These are phyloP conservation scores for Phanerochaete sordida DNA, from an alignment of 768 basidiomycete genomes.

Conservation along the genomic window DNA sequence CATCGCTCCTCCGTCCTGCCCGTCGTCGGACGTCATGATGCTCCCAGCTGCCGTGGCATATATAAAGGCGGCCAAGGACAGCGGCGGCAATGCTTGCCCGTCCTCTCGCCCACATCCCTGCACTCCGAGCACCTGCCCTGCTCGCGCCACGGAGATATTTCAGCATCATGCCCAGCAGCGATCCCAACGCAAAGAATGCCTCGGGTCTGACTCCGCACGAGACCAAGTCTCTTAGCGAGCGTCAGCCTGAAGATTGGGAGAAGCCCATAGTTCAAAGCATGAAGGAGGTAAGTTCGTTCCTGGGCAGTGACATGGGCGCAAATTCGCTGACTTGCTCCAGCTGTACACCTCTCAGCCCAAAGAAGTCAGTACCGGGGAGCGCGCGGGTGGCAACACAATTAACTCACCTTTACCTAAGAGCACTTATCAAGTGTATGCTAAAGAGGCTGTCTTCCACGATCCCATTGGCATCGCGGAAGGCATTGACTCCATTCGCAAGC, in stretches of 20 bases:
- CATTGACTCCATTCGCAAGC: conserved; percentile 35
- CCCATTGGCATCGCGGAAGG: conserved; percentile 44
- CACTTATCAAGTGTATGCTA: conserved; percentile 41
- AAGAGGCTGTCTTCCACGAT: conserved; percentile 42
- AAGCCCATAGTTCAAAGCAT: conserved; percentile 35
- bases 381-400: too few relatives aligned
- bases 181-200: conserved; percentile 29
- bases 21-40: background rate
- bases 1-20: background rate
- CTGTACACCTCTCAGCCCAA: conserved; percentile 38
- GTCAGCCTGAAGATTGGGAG: conserved; percentile 32
- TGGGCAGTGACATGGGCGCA: background rate
- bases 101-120: background rate
- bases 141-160: background rate
- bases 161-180: conserved; percentile 20
- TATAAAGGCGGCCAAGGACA: background rate
- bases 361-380: conserved; percentile 22
- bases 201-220: conserved; percentile 37
- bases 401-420: conserved; percentile 19
- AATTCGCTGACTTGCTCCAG: conserved; percentile 12
- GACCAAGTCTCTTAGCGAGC: conserved; percentile 35
- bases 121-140: background rate
- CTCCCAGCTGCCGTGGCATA: background rate
- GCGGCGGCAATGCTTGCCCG: background rate
- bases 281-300: conserved; percentile 31